Evolutionary conservation across 805 yeast species (phyloP), one percentile per base, ranked within the genome.

Genomic region (Saccharomyces kudriavzevii): DNA sequence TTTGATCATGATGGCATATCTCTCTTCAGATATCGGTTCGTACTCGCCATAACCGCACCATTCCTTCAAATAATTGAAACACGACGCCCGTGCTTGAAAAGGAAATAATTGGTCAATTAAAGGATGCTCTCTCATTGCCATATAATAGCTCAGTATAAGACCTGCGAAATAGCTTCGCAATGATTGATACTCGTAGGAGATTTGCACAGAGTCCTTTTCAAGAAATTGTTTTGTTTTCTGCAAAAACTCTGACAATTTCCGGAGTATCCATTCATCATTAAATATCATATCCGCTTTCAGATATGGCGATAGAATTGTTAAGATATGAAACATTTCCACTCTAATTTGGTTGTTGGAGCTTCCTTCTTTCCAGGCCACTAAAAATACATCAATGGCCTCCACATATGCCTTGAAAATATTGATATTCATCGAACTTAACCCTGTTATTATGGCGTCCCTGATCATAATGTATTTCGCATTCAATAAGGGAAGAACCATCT

Each of bases 31-130:
- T 1, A 83, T 63, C 1, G 74, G 64, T 8, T 81, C 77, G 25
- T 82, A 74, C 51, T 81, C 84, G 2, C 98, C 97, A 68, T 81
- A 82, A 0, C 96, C 96, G 67, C 97, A 90, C 99, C 99, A 94
- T 66, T 89, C 96, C 59, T 87, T 91, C 53, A 94, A 73, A 62
- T 81, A 85, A 48, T 83, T 81, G 71, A 89, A 91, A 56, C 95
- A 87, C 2, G 88, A 85, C 29, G 87, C 82, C 51, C 97, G 75
- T 2, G 90, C 92, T 58, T 85, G 89, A 67, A 91, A 90, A 1
- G 96, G 92, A n/a, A 91, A 73, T 81, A 91, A 84, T 43, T 75
- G 72, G 9, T 72, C 75, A 1, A 58, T 55, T 2, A 61, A 51
- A 1, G 78, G 74, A 69, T 52, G 74, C 65, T 57, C 76, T 74